Base-by-base conservation (phyloP, 225 moss, liverwort and hornwort species). In the Lunularia cruciata region DNA sequence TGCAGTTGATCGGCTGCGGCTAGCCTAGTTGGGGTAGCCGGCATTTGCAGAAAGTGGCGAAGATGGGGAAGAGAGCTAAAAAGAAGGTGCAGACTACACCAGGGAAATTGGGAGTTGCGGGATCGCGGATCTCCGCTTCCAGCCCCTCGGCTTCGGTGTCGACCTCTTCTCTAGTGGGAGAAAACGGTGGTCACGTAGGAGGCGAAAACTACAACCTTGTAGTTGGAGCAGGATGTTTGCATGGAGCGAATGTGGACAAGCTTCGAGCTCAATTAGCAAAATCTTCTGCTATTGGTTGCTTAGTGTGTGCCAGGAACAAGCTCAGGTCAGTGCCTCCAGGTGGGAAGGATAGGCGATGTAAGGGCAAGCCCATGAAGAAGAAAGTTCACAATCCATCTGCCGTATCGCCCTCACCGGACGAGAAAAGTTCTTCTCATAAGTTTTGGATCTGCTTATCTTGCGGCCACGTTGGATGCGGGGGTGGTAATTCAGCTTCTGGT, bases 361-460 rank as follows among this genome's bases (percentile, higher is more conserved):
- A 69, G 42, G 66, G 72, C 8, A 76, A 55, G 70, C 71, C 66
- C 23, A 47, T 71, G 6, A 72, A 67, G 63, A 77, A 76, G 67
- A 84, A 86, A 38, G 19, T 10, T 8, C 67, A 23, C 7, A n/a
- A 18, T 43, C 69, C 20, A 33, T 56, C 72, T 45, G 3, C 65
- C 16, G 49, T 73, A 48, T 47, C 35, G 55, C 70, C 48, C 27
- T 48, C 36, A 58, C 25, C 62, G 28, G 75, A 64, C 5, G 83
- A 61, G 23, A 75, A 69, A 70, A 54, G 30, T 15, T 7, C 47
- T 12, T 30, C 13, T 9, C 72, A 73, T 5, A 79, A 83, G 65
- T 22, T 86, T 33, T 90, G 90, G 90, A 74, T 86, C 35, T 90
- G 90, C 59, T 84, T 87, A 52, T 78, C 77, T 18, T 90, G 90